Evolutionary conservation across 1,284 basidiomycete species (phyloP), one percentile per base, ranked within the genome.

Genomic region (Tranzscheliella williamsii): DNA sequence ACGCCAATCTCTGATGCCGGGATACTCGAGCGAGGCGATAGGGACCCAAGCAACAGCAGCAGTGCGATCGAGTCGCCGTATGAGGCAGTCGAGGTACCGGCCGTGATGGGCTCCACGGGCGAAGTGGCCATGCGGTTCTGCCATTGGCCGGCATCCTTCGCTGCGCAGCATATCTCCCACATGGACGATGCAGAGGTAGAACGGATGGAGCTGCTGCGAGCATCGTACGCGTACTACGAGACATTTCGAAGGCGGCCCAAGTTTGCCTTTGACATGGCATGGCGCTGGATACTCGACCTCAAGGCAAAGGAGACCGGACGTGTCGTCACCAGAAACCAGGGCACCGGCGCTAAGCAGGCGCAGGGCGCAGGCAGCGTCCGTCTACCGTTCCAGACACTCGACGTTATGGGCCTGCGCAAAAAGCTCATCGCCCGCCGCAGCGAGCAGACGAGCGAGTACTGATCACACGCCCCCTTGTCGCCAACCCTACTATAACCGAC

Each of bases 261-360:
- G 12, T 62, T 62, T 31, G 47, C 48, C 4, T 62, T 62, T 33
- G 52, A 62, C 38, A 51, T 62, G 47, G 58, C 43, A 2, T 62
- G 52, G 48, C 21, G 32, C 2, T 62, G 52, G 58, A 35, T 52
- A 7, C 36, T 62, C 35, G 16, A 37, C 23, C 33, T 62, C 24
- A 62, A 62, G 24, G 48, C 58, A 17, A 11, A 40, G 22, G 51
- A 45, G 2, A 15, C 31, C 20, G 57, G 50, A 4, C 7, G 31
- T 21, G 30, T 24, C 15, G 48, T 13, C 9, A 35, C 17, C 9
- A 38, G 21, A 5, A 21, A 26, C 24, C 21, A 5, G 16, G 21
- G 21, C 22, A 32, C 26, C 6, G 9, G 21, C 20, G 27, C 20
- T 26, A 11, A 35, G 18, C 34, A 39, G 16, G 32, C 32, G 16